Conservation (phyloP, 1,139 yeast genomes). For the Saccharomyces uvarum region DNA sequence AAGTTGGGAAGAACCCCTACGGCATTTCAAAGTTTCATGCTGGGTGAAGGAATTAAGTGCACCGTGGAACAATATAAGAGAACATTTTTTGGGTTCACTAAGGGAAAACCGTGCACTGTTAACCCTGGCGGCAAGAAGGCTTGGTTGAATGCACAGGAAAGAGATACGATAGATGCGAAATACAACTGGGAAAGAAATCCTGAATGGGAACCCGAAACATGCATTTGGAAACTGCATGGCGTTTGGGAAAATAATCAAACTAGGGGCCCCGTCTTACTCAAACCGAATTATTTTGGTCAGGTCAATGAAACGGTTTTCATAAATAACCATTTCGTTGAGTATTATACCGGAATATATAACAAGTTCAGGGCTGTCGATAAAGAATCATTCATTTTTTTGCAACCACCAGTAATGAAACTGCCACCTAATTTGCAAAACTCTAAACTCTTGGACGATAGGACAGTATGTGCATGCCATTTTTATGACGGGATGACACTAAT, state of each 20-base stretch:
- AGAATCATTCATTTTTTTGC: slow-evolving; percentile 55
- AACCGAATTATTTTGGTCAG: slow-evolving; percentile 42
- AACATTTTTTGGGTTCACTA: slow-evolving; percentile 66
- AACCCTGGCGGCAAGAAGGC: slow-evolving; percentile 63
- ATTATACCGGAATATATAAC: slow-evolving; percentile 44
- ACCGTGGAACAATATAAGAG: slow-evolving; percentile 61
- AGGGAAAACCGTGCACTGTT: slow-evolving; percentile 45
- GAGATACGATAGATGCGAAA: slow-evolving; percentile 44
- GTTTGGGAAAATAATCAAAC: slow-evolving; percentile 51
- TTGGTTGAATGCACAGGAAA: slow-evolving; percentile 46
- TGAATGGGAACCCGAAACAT: slow-evolving; percentile 63
- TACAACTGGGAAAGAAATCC: slow-evolving; percentile 64
- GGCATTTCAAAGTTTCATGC: slow-evolving; percentile 46
- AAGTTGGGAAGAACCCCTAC: slow-evolving; percentile 66
- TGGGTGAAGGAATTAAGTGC: slow-evolving; percentile 68
- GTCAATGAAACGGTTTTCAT: slow-evolving; percentile 55
- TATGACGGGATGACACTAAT: slow-evolving; percentile 89
- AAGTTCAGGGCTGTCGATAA: slow-evolving; percentile 43
- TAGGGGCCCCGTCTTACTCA: slow-evolving; percentile 34
- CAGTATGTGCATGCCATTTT: slow-evolving; percentile 79
- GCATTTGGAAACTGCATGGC: slow-evolving; percentile 72
- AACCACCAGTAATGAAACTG: slow-evolving; percentile 73
- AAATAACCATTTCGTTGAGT: slow-evolving; percentile 54
- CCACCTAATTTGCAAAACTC: slow-evolving; percentile 65
- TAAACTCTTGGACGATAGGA: slow-evolving; percentile 50